phyloP scores from a whole-genome alignment of 164 flowering plant species.

The Tinospora cordifolia region DNA sequence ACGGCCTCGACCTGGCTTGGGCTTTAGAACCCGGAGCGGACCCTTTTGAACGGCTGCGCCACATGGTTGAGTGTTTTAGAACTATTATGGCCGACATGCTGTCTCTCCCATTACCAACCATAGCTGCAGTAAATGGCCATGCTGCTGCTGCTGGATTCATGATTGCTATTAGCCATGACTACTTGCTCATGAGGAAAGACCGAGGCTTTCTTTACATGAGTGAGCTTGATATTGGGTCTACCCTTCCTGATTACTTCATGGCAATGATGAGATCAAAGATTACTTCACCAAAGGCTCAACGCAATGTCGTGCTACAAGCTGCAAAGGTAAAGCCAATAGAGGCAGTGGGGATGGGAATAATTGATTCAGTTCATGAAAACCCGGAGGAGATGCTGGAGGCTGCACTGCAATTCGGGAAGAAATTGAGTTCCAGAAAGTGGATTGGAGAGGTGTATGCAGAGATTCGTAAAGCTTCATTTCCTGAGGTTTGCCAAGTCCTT shows the following conservation, averaged over 20 bases:
- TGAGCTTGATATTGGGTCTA: constrained; percentile 56
- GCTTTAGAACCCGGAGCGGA: constrained; percentile 27
- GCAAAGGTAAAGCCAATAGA: constrained; percentile 45
- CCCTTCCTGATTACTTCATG: constrained; percentile 18
- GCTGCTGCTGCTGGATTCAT: constrained; percentile 74
- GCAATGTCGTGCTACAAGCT: constrained; percentile 44
- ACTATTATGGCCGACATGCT: constrained; percentile 41
- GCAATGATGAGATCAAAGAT: constrained; percentile 36
- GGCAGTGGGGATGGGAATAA: constrained; percentile 43
- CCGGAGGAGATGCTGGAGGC: constrained; percentile 7
- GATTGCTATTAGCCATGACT: constrained; percentile 68
- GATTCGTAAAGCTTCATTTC: too few species aligned
- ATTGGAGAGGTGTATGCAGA: constrained; percentile 11
- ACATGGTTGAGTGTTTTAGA: constrained; percentile 19
- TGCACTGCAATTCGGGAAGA: constrained; percentile 6
- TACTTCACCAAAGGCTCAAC: constrained; percentile 27
- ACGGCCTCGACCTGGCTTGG: constrained; percentile 69
- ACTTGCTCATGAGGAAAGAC: constrained; percentile 64
- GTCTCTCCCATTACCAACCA: constrained; percentile 74
- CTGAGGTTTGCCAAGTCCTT: too few species aligned
- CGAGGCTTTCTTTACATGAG: constrained; percentile 80
- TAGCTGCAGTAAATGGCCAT: constrained; percentile 83
- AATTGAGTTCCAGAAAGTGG: constrained; percentile 8
- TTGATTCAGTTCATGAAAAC: constrained; percentile 40
- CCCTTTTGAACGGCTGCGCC: constrained; percentile 15